Percentiles rank a stretch among this genome's conserved stretches.
phyloP scores from a whole-genome alignment of 306 rosid genomes.

The Cucurbita pepo region DNA sequence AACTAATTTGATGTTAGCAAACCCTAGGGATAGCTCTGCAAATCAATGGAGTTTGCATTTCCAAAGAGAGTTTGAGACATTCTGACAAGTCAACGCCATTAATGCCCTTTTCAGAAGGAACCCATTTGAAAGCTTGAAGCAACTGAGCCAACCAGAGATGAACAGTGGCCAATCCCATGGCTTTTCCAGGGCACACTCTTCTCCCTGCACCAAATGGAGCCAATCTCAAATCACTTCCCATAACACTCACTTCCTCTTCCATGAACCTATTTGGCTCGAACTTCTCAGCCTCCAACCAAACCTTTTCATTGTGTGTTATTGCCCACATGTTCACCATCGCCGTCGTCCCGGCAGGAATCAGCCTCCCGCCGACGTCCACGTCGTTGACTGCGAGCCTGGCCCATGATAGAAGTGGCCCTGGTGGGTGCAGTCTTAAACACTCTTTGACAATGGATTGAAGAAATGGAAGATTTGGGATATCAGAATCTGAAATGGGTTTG shows the following conservation, averaged over 20 bases:
- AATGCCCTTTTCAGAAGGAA: background rate
- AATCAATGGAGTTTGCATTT: constrained; percentile 22
- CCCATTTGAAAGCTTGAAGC: constrained; percentile 20
- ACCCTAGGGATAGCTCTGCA: constrained; percentile 21
- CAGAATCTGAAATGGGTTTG: constrained; percentile 11
- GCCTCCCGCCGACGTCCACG: constrained; percentile 6
- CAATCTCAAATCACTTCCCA: constrained; percentile 23
- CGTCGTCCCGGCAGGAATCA: constrained; percentile 25
- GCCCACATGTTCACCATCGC: constrained; percentile 49
- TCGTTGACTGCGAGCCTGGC: constrained; percentile 25
- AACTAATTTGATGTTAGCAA: background rate
- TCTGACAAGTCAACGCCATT: constrained; percentile 16
- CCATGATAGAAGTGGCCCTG: constrained; percentile 37
- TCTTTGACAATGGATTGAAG: constrained; percentile 31
- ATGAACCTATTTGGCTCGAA: constrained; percentile 26
- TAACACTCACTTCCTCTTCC: constrained; percentile 10
- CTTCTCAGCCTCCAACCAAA: constrained; percentile 19
- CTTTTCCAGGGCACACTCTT: constrained; percentile 33
- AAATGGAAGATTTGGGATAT: constrained; percentile 19
- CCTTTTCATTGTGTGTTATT: constrained; percentile 19
- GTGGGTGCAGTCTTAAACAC: constrained; percentile 28
- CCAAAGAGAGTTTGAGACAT: constrained; percentile 26
- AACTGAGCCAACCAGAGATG: constrained; percentile 25
- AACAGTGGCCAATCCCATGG: constrained; percentile 22
- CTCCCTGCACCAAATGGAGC: constrained; percentile 38